Base-by-base conservation (phyloP, 1,284 basidiomycete species). In the Ganoderma lucidum region DNA sequence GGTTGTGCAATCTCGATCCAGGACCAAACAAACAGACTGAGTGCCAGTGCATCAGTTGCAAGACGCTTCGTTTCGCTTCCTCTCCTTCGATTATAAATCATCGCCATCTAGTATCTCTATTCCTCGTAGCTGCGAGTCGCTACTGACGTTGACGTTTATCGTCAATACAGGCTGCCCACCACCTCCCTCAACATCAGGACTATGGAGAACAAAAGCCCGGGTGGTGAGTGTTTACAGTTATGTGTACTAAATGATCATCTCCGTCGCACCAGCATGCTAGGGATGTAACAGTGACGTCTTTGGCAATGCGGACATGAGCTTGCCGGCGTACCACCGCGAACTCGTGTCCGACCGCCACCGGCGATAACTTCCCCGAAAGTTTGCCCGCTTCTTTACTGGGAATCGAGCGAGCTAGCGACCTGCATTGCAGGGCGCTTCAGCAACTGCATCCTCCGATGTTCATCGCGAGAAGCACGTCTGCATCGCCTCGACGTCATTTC, bases 341-440 rank as follows among this genome's bases (percentile, higher is more conserved):
- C 35, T n/a, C 56, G 17, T 59, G 35, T 65, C 67, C 68, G 64
- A 35, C 37, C 62, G 70, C 70, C 70, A 71, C 70, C 64, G 48
- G 55, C 35, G 42, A 19, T 45, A 30, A 17, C 35, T 39, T 10
- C 56, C 37, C 56, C 35, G 17, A 53, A 17, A 12, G 53, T 53
- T 39, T 19, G 8, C 8, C 35, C n/a, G 6, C 56, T 37, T 35
- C 32, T 23, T 1, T 17, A 32, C 35, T 59, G 15, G 35, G 32
- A 59, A 39, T 23, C n/a, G 19, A 6, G 35, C 60, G n/a, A 62
- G 55, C 39, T 14, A 37, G 28, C 6, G n/a, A 30, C 58, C 42
- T 32, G 12, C 65, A 23, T 48, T 15, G n/a, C 35, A 59, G 35
- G 55, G 55, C 56, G 56, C 56, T 59, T 5, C 35, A 59, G 56